Conservation (phyloP, 1,139 yeast species). For the Debaryomyces nepalensis region DNA sequence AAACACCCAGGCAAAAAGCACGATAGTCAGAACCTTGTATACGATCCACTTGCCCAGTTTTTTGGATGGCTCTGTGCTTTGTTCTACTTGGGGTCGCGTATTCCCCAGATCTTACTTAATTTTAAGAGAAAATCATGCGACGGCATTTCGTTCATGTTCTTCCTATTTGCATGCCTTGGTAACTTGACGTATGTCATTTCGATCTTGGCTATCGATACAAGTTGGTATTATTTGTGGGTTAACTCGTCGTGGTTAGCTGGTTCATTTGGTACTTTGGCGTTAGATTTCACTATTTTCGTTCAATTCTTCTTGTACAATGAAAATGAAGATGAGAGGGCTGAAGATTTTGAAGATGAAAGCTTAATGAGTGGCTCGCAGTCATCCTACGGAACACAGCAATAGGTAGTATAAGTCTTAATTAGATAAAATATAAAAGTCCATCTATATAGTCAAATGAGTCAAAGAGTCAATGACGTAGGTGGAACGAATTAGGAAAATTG, state of each 20-base stretch:
- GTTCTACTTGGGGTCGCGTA: constrained; percentile 82
- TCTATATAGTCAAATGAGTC: too few species aligned
- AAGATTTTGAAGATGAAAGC: constrained; percentile 15
- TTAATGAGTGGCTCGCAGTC: constrained; percentile 5
- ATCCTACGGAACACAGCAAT: constrained; percentile 12
- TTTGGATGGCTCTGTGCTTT: constrained; percentile 93
- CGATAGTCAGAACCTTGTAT: constrained; percentile 47
- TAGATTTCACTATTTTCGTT: constrained; percentile 82
- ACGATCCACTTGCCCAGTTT: constrained; percentile 79
- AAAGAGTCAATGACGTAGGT: too few species aligned
- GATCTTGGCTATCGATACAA: constrained; percentile 74
- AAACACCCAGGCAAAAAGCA: constrained; percentile 31
- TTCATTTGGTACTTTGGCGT: constrained; percentile 79
- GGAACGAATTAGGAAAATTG: constrained; percentile 4
- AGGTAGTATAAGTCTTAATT: neutral
- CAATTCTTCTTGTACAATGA: constrained; percentile 85
- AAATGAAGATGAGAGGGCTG: constrained; percentile 16
- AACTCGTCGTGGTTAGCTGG: constrained; percentile 95
- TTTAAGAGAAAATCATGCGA: constrained; percentile 87
- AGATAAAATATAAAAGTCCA: constrained; percentile 3
- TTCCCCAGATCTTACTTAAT: constrained; percentile 87
- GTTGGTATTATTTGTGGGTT: constrained; percentile 70
- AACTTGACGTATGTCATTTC: constrained; percentile 87
- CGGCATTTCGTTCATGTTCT: constrained; percentile 89
- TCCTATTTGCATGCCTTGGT: constrained; percentile 91